These are phyloP conservation scores for Taphrina pruni DNA, from an alignment of 1,139 yeast genomes.

Conservation along the genomic window DNA sequence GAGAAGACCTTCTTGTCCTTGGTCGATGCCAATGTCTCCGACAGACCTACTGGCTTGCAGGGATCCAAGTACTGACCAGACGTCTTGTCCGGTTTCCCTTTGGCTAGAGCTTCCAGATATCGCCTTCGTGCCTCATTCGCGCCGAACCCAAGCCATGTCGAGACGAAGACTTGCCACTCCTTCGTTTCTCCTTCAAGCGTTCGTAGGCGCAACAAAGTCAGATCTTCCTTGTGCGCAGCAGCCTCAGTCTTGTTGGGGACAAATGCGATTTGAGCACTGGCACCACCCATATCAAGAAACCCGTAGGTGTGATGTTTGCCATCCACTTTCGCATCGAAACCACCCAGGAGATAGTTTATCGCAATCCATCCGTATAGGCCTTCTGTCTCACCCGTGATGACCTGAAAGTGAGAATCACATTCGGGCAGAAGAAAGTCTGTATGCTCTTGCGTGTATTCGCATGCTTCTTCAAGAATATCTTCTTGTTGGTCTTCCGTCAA, in stretches of 20 bases:
- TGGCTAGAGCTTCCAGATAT: constrained; percentile 53
- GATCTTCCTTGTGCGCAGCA: constrained; percentile 61
- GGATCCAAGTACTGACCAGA: constrained; percentile 57
- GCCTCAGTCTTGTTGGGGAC: constrained; percentile 68
- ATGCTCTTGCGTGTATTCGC: constrained; percentile 60
- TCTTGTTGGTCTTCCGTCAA: constrained; percentile 63
- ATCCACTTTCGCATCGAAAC: constrained; percentile 59
- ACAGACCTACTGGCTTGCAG: constrained; percentile 61
- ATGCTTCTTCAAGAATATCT: constrained; percentile 60
- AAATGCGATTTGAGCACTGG: constrained; percentile 82
- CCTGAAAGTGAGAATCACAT: constrained; percentile 61
- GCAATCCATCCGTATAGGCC: constrained; percentile 86
- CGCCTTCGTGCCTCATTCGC: constrained; percentile 68
- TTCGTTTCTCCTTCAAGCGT: constrained; percentile 53
- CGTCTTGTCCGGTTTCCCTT: constrained; percentile 20
- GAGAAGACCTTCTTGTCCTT: not conserved
- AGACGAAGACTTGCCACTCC: constrained; percentile 65
- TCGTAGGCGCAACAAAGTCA: constrained; percentile 61
- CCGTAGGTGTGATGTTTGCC: constrained; percentile 69
- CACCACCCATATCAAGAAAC: constrained; percentile 85
- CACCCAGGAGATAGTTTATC: constrained; percentile 69
- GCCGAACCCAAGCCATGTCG: constrained; percentile 79
- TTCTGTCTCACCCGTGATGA: constrained; percentile 77
- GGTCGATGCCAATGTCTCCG: constrained; percentile 44
- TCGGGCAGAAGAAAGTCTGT: constrained; percentile 66